Evolutionary conservation across 2,329 filamentous ascomycete genomes (phyloP).

Genomic region (Fusarium fujikuroi): DNA sequence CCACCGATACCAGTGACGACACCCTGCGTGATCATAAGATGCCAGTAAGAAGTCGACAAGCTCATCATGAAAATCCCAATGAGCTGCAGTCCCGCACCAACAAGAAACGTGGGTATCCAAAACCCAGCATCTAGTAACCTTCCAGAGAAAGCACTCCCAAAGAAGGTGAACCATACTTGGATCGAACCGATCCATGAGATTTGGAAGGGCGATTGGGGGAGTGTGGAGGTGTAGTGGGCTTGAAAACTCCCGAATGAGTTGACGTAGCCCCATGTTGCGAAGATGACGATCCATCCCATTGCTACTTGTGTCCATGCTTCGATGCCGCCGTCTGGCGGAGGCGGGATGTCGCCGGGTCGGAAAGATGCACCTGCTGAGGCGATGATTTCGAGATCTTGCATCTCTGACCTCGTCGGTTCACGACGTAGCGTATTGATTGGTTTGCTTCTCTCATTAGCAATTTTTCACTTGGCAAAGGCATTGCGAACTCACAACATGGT

Average conservation of each 20-base stretch:
- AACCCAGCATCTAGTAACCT: slow-evolving; percentile 57
- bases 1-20: slow-evolving; percentile 63
- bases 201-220: slow-evolving; percentile 48
- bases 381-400: slow-evolving; percentile 19
- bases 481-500: slow-evolving; percentile 1
- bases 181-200: slow-evolving; percentile 61
- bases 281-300: slow-evolving; percentile 54
- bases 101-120: slow-evolving; percentile 52
- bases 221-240: slow-evolving; percentile 52
- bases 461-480: rapidly evolving
- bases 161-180: slow-evolving; percentile 56
- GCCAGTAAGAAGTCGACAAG: slow-evolving; percentile 57
- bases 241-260: slow-evolving; percentile 60
- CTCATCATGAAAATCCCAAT: slow-evolving; percentile 59
- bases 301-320: slow-evolving; percentile 52
- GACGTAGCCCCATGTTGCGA: slow-evolving; percentile 57
- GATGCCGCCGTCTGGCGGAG: slow-evolving; percentile 44
- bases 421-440: background rate
- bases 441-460: background rate
- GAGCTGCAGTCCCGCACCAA: slow-evolving; percentile 52
- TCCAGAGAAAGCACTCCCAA: slow-evolving; percentile 57
- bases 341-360: slow-evolving; percentile 3
- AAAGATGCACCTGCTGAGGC: slow-evolving; percentile 18
- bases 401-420: slow-evolving; percentile 8
- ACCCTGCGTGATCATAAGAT: slow-evolving; percentile 62